A percentile compares a stretch with the other conserved stretches of the same genome.
phyloP scores from a whole-genome alignment of 768 basidiomycete species.

The Boletus tomentosulus region DNA sequence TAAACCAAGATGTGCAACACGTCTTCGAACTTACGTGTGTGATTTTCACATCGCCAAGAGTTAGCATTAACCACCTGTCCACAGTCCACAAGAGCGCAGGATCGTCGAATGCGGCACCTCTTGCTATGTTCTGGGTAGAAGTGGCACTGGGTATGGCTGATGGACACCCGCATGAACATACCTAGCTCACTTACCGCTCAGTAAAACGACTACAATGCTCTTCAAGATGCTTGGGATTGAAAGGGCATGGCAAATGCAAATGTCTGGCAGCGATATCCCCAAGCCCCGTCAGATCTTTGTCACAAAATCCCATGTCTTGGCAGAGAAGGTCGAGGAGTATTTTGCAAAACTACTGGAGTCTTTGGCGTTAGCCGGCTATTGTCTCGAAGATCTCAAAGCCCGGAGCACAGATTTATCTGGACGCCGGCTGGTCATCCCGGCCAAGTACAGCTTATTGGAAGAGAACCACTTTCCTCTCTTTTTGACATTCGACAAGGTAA shows the following conservation, averaged over 20 bases:
- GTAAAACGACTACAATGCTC: conserved; percentile 74
- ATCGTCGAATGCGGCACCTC: conserved; percentile 61
- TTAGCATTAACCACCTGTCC: conserved; percentile 1
- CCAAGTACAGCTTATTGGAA: no score
- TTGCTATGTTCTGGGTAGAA: conserved; percentile 65
- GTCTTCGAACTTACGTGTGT: conserved; percentile 25
- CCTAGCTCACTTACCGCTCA: conserved; percentile 19
- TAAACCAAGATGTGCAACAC: conserved; percentile 23
- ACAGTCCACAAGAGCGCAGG: conserved; percentile 44
- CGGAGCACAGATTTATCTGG: no score
- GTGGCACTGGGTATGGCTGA: conserved; percentile 61
- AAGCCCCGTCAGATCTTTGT: conserved; percentile 75
- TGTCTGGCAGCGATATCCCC: conserved; percentile 9
- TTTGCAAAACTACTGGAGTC: conserved; percentile 51
- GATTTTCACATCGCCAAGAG: conserved; percentile 4
- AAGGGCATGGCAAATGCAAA: conserved; percentile 43
- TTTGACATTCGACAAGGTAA: no score
- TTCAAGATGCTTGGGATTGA: conserved; percentile 73
- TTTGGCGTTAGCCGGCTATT: no score
- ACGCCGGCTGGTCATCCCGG: no score
- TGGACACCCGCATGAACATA: neutral
- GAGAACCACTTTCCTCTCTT: no score
- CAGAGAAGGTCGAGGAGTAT: conserved; percentile 65
- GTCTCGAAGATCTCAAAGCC: no score
- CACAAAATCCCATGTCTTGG: conserved; percentile 68